Percentiles rank a stretch among this genome's conserved stretches.
Evolutionary conservation across 75 land plant species (phyloP).

Genomic region (Pinus albicaulis): DNA sequence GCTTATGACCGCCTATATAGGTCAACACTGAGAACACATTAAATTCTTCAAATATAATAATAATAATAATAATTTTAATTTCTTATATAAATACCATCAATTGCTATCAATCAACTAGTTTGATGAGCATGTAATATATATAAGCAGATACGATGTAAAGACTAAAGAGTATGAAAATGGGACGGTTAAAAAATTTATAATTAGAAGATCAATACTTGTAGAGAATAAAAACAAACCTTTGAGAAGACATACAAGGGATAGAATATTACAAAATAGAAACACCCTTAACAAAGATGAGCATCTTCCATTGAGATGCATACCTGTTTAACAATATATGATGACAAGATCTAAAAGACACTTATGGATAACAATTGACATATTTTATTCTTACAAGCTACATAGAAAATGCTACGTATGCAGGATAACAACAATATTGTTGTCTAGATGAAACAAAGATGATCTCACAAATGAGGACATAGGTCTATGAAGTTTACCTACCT

Average conservation of each 20-base stretch:
- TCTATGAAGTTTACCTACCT: slow-evolving; percentile 36
- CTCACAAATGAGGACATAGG: neutral
- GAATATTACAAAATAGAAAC: too few species aligned
- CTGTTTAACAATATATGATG: neutral
- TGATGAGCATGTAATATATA: neutral
- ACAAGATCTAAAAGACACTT: neutral
- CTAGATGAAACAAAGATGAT: neutral
- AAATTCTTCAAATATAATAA: neutral
- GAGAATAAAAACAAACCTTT: neutral
- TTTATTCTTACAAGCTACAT: neutral
- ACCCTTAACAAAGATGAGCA: neutral
- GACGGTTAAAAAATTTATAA: neutral
- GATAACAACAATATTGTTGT: neutral
- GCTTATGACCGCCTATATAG: slow-evolving; percentile 77
- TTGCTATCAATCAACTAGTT: slow-evolving; percentile 1
- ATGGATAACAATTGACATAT: neutral
- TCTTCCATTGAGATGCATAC: neutral
- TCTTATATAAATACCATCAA: neutral
- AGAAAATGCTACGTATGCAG: neutral
- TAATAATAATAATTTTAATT: neutral
- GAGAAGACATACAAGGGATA: neutral
- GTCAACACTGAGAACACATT: slow-evolving; percentile 6
- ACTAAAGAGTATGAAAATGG: neutral
- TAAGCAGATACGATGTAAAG: neutral
- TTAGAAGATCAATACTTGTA: neutral